These are phyloP conservation scores for Penicillium capsulatum DNA, from an alignment of 2,329 filamentous ascomycete species.

Conservation along the genomic window DNA sequence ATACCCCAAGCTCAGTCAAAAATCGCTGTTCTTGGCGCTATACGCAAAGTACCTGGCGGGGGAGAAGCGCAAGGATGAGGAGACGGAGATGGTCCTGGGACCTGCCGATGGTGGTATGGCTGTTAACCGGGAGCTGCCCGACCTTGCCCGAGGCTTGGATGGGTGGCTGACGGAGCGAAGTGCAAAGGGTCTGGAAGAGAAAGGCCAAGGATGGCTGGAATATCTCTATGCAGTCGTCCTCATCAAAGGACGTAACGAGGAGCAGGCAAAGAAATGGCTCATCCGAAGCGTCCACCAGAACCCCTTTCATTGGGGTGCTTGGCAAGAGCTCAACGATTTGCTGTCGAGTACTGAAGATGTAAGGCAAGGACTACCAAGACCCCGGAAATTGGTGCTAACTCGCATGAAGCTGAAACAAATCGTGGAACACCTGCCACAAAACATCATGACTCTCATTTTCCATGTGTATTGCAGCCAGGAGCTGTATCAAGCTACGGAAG, in stretches of 20 bases:
- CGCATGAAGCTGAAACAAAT: constrained; percentile 62
- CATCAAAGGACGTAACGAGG: constrained; percentile 84
- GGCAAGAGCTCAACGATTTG: constrained; percentile 83
- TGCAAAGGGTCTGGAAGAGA: constrained; percentile 56
- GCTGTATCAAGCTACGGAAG: constrained; percentile 77
- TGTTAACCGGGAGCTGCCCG: constrained; percentile 76
- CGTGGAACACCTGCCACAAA: constrained; percentile 70
- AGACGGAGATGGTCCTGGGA: constrained; percentile 94
- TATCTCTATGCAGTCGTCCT: constrained; percentile 79
- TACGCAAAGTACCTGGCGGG: constrained; percentile 92
- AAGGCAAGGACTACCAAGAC: constrained; percentile 32
- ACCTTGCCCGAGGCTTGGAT: constrained; percentile 70
- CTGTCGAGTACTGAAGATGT: constrained; percentile 78
- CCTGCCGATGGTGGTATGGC: constrained; percentile 83
- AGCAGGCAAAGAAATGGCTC: constrained; percentile 79
- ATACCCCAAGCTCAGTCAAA: constrained; percentile 67
- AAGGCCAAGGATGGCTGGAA: constrained; percentile 88
- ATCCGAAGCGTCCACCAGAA: constrained; percentile 82
- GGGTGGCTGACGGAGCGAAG: constrained; percentile 71
- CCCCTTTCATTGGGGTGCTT: constrained; percentile 95
- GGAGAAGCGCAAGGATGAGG: constrained; percentile 94
- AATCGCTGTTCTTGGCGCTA: constrained; percentile 83
- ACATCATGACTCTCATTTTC: constrained; percentile 92
- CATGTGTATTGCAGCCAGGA: constrained; percentile 87
- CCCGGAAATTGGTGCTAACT: constrained; percentile 16